Conservation (phyloP, 108 stramenopile species). For the Nitzschia palea region DNA sequence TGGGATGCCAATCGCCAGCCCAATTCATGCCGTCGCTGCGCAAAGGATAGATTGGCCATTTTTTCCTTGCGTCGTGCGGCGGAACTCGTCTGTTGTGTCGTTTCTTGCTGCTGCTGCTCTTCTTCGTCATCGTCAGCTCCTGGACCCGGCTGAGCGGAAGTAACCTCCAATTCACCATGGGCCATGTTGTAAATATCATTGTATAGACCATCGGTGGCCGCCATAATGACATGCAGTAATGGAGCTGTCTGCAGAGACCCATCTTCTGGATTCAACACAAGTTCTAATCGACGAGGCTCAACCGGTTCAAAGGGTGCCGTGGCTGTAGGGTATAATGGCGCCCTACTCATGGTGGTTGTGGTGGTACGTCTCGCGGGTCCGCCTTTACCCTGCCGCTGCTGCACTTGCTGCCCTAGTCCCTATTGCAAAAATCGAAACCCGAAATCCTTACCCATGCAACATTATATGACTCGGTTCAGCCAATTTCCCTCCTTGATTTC, state of each 20-base stretch:
- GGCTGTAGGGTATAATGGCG: neutral
- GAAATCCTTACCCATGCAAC: no score
- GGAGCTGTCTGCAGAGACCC: slow-evolving; percentile 81
- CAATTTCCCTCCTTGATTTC: no score
- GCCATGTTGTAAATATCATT: slow-evolving; percentile 77
- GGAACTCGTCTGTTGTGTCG: slow-evolving; percentile 1
- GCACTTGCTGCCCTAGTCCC: no score
- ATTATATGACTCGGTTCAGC: no score
- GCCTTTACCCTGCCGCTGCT: no score
- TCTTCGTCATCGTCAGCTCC: slow-evolving; percentile 16
- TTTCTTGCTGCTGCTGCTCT: slow-evolving; percentile 7
- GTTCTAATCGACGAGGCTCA: slow-evolving; percentile 44
- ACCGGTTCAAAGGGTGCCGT: neutral
- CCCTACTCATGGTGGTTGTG: neutral
- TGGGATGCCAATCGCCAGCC: slow-evolving; percentile 67
- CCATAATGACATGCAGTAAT: slow-evolving; percentile 60
- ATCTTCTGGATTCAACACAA: slow-evolving; percentile 61
- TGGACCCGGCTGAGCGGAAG: slow-evolving; percentile 22
- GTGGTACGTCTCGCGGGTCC: neutral
- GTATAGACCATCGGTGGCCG: slow-evolving; percentile 79
- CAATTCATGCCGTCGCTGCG: slow-evolving; percentile 84
- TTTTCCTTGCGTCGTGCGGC: slow-evolving; percentile 36
- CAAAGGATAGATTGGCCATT: slow-evolving; percentile 82
- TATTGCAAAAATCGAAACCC: no score
- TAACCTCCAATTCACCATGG: slow-evolving; percentile 69